Conservation (phyloP, 2,329 filamentous ascomycete species). For the Curvularia spicifera region DNA sequence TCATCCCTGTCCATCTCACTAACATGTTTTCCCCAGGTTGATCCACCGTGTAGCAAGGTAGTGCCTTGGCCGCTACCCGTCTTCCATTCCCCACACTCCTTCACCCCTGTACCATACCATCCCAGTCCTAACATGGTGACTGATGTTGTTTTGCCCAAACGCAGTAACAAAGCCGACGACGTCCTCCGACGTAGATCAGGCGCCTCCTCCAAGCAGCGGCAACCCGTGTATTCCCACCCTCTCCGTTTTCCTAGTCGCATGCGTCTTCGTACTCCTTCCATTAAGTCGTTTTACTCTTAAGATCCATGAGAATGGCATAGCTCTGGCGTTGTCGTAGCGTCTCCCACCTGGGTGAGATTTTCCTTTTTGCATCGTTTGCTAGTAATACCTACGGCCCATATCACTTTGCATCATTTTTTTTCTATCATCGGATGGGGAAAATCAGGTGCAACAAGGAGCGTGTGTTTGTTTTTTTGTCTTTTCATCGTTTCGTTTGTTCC, state of each 20-base stretch:
- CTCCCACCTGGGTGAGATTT: slow-evolving; percentile 5
- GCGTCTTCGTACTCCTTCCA: slow-evolving; percentile 12
- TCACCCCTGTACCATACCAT: slow-evolving; percentile 5
- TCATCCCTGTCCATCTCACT: slow-evolving; percentile 3
- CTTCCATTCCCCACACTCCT: slow-evolving; percentile 8
- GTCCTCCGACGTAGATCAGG: slow-evolving; percentile 11
- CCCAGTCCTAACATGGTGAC: slow-evolving; percentile 1
- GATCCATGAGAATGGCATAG: slow-evolving; percentile 10
- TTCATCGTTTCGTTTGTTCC: background rate
- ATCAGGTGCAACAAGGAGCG: background rate
- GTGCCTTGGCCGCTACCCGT: slow-evolving; percentile 18
- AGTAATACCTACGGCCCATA: background rate
- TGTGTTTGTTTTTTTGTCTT: background rate
- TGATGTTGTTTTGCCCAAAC: slow-evolving; percentile 3
- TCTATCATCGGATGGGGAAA: background rate
- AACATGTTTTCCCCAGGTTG: slow-evolving; percentile 26
- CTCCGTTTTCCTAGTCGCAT: slow-evolving; percentile 19
- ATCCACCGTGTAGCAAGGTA: slow-evolving; percentile 42
- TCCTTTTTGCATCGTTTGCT: slow-evolving; percentile 2
- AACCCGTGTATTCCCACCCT: slow-evolving; percentile 8
- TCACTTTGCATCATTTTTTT: background rate
- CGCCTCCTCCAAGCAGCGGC: slow-evolving; percentile 11
- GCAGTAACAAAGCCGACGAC: slow-evolving; percentile 11
- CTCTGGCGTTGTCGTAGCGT: slow-evolving; percentile 10
- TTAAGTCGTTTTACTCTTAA: slow-evolving; percentile 16